Base-by-base conservation (phyloP, 768 basidiomycete genomes). In the Mycena filopes region DNA sequence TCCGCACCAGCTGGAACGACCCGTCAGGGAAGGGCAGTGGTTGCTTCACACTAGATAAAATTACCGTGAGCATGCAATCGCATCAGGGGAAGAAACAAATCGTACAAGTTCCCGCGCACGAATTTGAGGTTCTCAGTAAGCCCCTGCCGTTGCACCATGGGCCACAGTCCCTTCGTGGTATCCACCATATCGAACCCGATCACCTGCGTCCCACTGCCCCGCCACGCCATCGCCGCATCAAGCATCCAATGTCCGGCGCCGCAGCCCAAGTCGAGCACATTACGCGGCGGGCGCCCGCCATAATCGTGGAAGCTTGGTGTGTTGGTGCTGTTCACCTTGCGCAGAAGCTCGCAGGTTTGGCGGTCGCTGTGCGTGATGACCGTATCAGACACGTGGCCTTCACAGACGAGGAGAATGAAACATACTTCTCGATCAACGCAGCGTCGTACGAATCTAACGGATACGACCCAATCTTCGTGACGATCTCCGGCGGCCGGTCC, bases 251-350 rank as follows among this genome's bases (percentile, higher is more conserved):
- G 64, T 4, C 87, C 86, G 38, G 82, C 62, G 2, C 87, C 86
- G 65, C 86, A 87, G 1, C 87, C 87, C 3, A 88, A 71, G 68
- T 89, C 87, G 8, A 88, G 79, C 31, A 88, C 83, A 23, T 75
- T 66, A 0, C 65, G 72, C 5, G 86, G 82, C 0, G 77, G 74
- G 15, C 67, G 75, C 42, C 26, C 66, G 7, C 68, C 72, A 48
- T 73, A 74, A 55, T 69, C 59, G 43, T 70, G 66, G 55, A 74
- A 74, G 28, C 68, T 72, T n/a, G 73, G 73, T 7, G 64, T 58
- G 2, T 74, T 75, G 16, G 74, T 75, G 0, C 65, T 65, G 31
- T 75, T 80, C 18, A 87, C 75, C 40, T 78, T 80, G 36, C 72
- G 75, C 50, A 84, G 67, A 11, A 88, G 73, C 26, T 65, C 65